These are phyloP conservation scores for Brettanomyces custersianus DNA, from an alignment of 805 yeast species.

Conservation along the genomic window DNA sequence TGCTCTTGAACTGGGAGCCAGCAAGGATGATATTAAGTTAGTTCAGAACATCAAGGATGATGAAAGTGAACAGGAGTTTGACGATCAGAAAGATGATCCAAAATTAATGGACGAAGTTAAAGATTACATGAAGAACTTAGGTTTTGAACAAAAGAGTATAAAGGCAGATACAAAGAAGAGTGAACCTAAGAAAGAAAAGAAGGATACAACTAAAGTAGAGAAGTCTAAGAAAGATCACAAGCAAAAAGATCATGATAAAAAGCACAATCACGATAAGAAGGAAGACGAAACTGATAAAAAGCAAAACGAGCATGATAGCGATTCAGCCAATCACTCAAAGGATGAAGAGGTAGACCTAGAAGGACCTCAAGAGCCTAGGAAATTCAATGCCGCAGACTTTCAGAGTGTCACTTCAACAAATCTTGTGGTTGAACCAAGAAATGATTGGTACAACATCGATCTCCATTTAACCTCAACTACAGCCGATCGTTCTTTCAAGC, in stretches of 20 bases:
- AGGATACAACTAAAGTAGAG: slow-evolving; percentile 27
- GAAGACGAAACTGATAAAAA: slow-evolving; percentile 19
- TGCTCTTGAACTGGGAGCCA: slow-evolving; percentile 77
- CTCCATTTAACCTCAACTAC: slow-evolving; percentile 21
- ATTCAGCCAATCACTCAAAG: slow-evolving; percentile 26
- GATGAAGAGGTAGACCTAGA: slow-evolving; percentile 12
- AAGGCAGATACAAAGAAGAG: slow-evolving; percentile 28
- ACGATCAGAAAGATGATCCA: slow-evolving; percentile 31
- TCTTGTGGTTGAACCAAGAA: slow-evolving; percentile 49
- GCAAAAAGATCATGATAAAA: slow-evolving; percentile 16
- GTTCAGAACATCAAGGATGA: slow-evolving; percentile 38
- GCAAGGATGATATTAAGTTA: slow-evolving; percentile 69
- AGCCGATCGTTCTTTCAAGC: slow-evolving; percentile 30
- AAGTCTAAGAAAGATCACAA: slow-evolving; percentile 27
- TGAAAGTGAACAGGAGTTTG: slow-evolving; percentile 48
- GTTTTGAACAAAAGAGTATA: slow-evolving; percentile 40
- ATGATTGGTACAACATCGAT: slow-evolving; percentile 71
- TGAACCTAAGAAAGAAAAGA: slow-evolving; percentile 30
- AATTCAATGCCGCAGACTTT: slow-evolving; percentile 15
- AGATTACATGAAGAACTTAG: slow-evolving; percentile 58
- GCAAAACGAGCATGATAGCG: slow-evolving; percentile 23
- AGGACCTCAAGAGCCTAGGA: not conserved
- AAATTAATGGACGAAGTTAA: slow-evolving; percentile 45
- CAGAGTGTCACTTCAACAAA: slow-evolving; percentile 48
- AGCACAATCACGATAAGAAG: slow-evolving; percentile 17